Evolutionary conservation across 176 grass and related monocot species (phyloP).

Genomic region (Chrysopogon serrulatus): DNA sequence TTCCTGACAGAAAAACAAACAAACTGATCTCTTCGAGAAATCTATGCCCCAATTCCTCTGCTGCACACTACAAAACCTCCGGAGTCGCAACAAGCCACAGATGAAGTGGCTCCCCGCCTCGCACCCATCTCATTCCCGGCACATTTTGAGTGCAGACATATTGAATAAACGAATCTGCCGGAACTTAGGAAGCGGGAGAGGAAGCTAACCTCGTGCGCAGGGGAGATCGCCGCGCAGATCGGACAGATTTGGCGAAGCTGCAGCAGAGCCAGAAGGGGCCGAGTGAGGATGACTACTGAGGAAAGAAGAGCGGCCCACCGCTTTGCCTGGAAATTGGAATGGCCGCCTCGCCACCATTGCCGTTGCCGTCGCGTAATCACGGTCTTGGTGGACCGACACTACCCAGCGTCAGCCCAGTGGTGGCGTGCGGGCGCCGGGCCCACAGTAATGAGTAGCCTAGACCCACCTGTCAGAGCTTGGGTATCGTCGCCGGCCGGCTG

Average conservation of each 20-base stretch:
- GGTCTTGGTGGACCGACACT: not conserved
- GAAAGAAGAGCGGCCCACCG: not conserved
- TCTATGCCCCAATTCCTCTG: not conserved
- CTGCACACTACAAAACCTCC: not conserved
- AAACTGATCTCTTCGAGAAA: not conserved
- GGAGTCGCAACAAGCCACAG: not conserved
- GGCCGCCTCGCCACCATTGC: not conserved
- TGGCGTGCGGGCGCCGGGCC: not conserved
- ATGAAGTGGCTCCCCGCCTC: not conserved
- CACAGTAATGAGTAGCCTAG: not conserved
- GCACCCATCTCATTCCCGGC: not conserved
- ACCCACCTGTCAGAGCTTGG: not conserved
- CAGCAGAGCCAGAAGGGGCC: not conserved
- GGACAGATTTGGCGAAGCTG: not conserved
- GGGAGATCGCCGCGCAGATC: slow-evolving; percentile 9
- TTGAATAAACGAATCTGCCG: not conserved
- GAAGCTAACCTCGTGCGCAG: slow-evolving; percentile 7
- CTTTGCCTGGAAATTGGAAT: not conserved
- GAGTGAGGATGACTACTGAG: not conserved
- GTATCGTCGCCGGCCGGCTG: not conserved
- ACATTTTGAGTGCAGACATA: not conserved
- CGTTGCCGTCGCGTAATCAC: not conserved
- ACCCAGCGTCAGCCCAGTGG: not conserved
- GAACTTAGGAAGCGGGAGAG: not conserved
- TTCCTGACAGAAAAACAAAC: not conserved